Evolutionary conservation across 2,329 filamentous ascomycete species (phyloP), one percentile per base, ranked within the genome.

Genomic region (Ascosphaera apis): DNA sequence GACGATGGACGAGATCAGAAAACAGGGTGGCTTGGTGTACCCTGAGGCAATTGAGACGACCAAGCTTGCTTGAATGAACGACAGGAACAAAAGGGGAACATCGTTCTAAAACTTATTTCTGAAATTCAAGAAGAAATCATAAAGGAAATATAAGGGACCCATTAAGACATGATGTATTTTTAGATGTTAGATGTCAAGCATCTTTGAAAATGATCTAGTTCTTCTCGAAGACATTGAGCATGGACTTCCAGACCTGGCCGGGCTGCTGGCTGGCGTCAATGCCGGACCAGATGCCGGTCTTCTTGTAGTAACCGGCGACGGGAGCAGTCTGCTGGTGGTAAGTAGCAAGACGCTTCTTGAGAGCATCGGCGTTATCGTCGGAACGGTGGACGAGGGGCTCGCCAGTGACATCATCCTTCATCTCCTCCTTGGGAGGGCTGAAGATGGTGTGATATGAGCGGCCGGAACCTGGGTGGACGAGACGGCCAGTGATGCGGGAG

Each of bases 381-480:
- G 79, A 86, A 51, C 88, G 76, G 67, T 95, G 88, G 51, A 95
- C 78, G 47, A 98, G 67, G 34, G 86, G 84, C 68, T 98, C 88
- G 57, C 88, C 88, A 15, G 88, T 95, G 46, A 93, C 60, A 58
- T 98, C 88, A 60, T 98, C 88, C 55, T 74, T 91, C 88, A 95
- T 95, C 45, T 69, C 51, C 49, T 72, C 62, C 72, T 93, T 92
- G 50, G 88, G 88, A 36, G 88, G 88, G 72, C 93, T 95, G 75
- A 98, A 98, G 58, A 88, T 78, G 62, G 77, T 88, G 73, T 98
- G 88, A 67, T 98, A 98, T 47, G 80, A 83, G 53, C 88, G 83
- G 45, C 88, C 88, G 38, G 84, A 93, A 36, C 86, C 86, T 39
- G 86, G 86, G 68, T 98, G 88, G 48, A 98, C 67, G 42, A 98